Evolutionary conservation across 2,329 filamentous ascomycete genomes (phyloP), one percentile per base, ranked within the genome.

Genomic region (Teratosphaeria destructans): DNA sequence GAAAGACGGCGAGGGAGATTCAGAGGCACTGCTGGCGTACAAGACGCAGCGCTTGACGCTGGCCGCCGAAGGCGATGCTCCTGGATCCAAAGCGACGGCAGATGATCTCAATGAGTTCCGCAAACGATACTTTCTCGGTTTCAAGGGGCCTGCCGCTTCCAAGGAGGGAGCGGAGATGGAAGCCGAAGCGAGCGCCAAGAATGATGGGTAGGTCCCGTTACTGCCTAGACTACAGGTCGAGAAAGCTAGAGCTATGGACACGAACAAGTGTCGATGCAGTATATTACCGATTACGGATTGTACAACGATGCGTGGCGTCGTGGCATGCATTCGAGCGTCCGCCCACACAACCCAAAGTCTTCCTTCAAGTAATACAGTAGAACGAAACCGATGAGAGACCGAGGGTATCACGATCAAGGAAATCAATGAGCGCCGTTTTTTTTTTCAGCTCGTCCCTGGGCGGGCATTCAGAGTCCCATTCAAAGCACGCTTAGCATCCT

Each of bases 401-500:
- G 12, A 2, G 37, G 37, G 37, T 43, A 43, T 43, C 37, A 14
- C 37, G 3, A n/a, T 43, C 37, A 16, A 43, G 12, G 37, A n/a
- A 14, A 43, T n/a, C 5, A 49, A n/a, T n/a, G 16, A 19, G 16
- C n/a, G 43, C 8, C 8, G 43, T 6, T 6, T 19, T 23, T 10
- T n/a, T n/a, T 10, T n/a, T n/a, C 19, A 49, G 43, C 43, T 49
- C n/a, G 43, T 49, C 5, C 43, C 43, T 23, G 43, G 43, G 16
- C 43, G 16, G 19, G 43, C 43, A n/a, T 54, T 37, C 26, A 52
- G 47, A n/a, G 47, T 34, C 23, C 89, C 89, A 65, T 93, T 89
- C 34, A 95, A 77, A 3, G 89, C 81, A 57, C 83, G 80, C 61
- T 85, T 84, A 5, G 90, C 91, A 57, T 85, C 83, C 65, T 95